Evolutionary conservation across 306 rosid genomes (phyloP).

Genomic region (Calophaca sinica): DNA sequence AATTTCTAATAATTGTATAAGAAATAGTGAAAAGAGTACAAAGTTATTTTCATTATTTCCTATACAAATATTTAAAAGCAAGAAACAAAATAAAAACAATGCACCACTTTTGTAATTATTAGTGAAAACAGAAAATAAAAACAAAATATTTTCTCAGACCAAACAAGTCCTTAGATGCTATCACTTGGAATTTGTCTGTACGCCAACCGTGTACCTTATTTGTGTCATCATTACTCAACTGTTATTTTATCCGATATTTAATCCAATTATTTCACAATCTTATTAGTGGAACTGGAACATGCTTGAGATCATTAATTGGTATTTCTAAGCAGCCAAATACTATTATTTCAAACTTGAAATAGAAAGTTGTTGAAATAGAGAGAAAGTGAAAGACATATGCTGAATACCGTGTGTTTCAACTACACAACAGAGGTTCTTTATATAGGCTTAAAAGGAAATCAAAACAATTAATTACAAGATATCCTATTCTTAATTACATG

Average conservation of each 20-base stretch:
- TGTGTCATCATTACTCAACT: conserved; percentile 23
- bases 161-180: neutral
- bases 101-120: neutral
- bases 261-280: conserved; percentile 31
- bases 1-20: no score
- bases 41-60: neutral
- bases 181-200: neutral
- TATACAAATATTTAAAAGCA: neutral
- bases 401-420: no score
- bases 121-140: neutral
- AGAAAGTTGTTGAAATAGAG: no score
- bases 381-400: no score
- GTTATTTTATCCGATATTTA: conserved; percentile 23
- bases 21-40: no score
- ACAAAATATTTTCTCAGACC: neutral
- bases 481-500: no score
- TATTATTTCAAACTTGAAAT: conserved; percentile 4
- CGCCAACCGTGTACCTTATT: neutral
- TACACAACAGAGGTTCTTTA: no score
- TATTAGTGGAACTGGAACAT: conserved; percentile 2
- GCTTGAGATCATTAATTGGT: conserved; percentile 23
- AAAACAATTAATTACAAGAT: no score
- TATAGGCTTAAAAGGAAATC: no score
- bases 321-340: neutral
- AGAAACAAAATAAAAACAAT: neutral